Evolutionary conservation across 257 asterid genomes (phyloP), one percentile per base, ranked within the genome.

Genomic region (Euphrasia confusa): DNA sequence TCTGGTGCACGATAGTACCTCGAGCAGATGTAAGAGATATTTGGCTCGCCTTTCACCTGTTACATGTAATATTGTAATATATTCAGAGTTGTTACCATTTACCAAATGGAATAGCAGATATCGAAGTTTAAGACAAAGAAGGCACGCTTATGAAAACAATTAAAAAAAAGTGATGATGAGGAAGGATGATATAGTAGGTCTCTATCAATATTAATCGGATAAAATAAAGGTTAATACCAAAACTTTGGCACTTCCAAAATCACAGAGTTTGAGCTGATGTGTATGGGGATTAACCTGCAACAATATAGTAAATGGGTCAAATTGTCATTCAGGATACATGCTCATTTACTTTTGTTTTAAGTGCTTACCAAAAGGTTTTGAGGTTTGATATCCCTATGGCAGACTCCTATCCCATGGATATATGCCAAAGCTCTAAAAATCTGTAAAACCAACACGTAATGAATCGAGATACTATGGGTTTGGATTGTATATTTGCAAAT

Each of bases 311-410:
- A 48, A 61, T 49, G 12, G 15, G 63, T 53, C 40, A 68, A 50
- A 47, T 33, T 61, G 30, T 37, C 18, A 47, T 57, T 45, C 24
- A 13, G 37, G 26, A 54, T 11, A 49, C 9, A 30, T 30, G 17
- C 50, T 28, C 35, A 50, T 24, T 53, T 42, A 61, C 30, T 53
- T 35, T 11, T 54, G 59, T 63, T 39, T 28, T 58, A 66, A 56
- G 74, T 2, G 56, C 88, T 64, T 68, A 87, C 95, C 94, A 88
- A 76, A 64, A 87, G 81, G 71, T 88, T 88, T 66, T 88, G 96
- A 35, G 96, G 96, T 73, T 85, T 85, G 79, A 88, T 85, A 74
- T 88, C 95, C 81, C 96, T 79, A 81, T 88, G 96, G 72, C 95
- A 85, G 63, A 88, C 91, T 61, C 95, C 89, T 40, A 83, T 77